Evolutionary conservation across 192 early-diverging fungal species (phyloP).

Genomic region (Linnemannia hyalina): DNA sequence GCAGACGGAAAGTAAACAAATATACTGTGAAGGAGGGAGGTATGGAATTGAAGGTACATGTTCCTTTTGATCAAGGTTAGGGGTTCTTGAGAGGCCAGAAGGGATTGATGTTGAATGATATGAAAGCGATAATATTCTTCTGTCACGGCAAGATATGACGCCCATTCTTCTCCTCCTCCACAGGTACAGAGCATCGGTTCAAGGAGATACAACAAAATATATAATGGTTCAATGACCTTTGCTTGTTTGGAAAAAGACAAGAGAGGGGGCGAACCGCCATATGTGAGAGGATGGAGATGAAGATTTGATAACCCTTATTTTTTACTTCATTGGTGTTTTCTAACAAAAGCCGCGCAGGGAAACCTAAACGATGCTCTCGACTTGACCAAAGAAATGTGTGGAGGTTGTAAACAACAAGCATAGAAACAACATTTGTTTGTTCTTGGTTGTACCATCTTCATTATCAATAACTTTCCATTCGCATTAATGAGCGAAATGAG

Average conservation of each 20-base stretch:
- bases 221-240: not conserved
- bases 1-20: not conserved
- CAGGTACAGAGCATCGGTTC: not conserved
- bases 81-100: not conserved
- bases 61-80: conserved; percentile 1
- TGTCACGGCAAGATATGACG: not conserved
- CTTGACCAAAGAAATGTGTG: not conserved
- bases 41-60: not conserved
- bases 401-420: not conserved
- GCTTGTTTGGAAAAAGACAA: not conserved
- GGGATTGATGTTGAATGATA: not conserved
- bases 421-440: not conserved
- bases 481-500: not conserved
- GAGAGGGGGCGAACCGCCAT: not conserved
- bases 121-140: not conserved
- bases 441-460: not conserved
- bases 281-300: not conserved
- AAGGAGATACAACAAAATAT: not conserved
- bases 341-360: not conserved
- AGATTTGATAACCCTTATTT: not conserved
- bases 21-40: not conserved
- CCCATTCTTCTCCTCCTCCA: too few relatives aligned
- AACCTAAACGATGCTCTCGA: not conserved
- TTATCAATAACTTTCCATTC: not conserved
- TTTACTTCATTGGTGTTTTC: not conserved